Base-by-base conservation (phyloP, 345 rosid genomes). In the Corymbia maculata region DNA sequence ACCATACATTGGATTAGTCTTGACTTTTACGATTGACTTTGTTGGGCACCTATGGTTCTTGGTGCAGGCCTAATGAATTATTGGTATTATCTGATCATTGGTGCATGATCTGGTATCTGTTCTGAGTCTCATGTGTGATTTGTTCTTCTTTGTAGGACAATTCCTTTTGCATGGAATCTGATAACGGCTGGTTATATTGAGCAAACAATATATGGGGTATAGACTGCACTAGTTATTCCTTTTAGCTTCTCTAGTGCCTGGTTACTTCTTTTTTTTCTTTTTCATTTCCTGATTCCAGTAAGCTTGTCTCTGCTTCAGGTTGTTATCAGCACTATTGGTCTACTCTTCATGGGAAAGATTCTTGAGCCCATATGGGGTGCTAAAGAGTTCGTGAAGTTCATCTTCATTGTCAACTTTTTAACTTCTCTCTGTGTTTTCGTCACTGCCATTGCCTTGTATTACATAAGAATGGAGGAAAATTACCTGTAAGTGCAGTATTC, bases 291-390 rank as follows among this genome's bases (percentile, higher is more conserved):
- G 52, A 52, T 86, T 86, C 50, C 68, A 53, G 64, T 52, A 13
- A 90, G 85, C 47, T 51, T 87, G 52, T n/a, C 28, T 32, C 57
- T 59, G 86, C 86, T 90, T 86, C 85, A 97, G 99, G 94, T 94
- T 88, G 93, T 96, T 88, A 88, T 92, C 89, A 95, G 96, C 91
- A 92, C 94, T 36, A 86, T 96, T 88, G 95, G 98, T 90, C 98
- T 98, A 89, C 98, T 97, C 87, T 91, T 94, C 90, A 92, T 95
- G 96, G 99, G 99, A 87, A 98, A 95, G 94, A 91, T 98, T 89
- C 96, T 98, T 82, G 99, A 98, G 90, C 99, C 98, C 42, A 93
- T 98, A 14, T 96, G 99, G 99, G 99, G 99, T 90, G 92, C 99
- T 51, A 97, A 92, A 94, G 99, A 97, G 92, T 97, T 98, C 93